phyloP scores from a whole-genome alignment of 2,329 filamentous ascomycete species.

The Rosellinia necatrix region DNA sequence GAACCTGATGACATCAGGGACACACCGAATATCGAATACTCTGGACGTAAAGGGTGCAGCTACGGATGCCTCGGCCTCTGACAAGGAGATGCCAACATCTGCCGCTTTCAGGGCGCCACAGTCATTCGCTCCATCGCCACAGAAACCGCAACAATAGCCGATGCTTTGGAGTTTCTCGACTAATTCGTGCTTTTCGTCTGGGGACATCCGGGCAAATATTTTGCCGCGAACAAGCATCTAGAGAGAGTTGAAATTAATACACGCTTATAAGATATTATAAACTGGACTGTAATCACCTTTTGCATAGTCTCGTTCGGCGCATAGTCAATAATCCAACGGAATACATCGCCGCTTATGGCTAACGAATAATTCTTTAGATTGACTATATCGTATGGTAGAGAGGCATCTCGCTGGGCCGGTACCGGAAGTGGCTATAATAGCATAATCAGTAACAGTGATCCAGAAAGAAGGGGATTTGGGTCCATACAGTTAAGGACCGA shows the following conservation, averaged over 20 bases:
- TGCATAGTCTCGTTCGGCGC: slow-evolving; percentile 79
- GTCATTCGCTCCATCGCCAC: slow-evolving; percentile 96
- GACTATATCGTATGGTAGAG: slow-evolving; percentile 81
- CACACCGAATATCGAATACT: slow-evolving; percentile 94
- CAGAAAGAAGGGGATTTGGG: neutral
- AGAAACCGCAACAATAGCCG: slow-evolving; percentile 94
- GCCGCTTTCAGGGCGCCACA: slow-evolving; percentile 96
- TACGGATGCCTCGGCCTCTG: slow-evolving; percentile 95
- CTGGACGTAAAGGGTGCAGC: slow-evolving; percentile 97
- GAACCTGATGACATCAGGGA: slow-evolving; percentile 85
- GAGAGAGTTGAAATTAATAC: slow-evolving; percentile 19
- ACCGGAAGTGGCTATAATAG: slow-evolving; percentile 67
- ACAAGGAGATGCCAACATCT: slow-evolving; percentile 95
- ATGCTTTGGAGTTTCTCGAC: slow-evolving; percentile 97
- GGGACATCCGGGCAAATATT: slow-evolving; percentile 97
- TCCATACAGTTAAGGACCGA: slow-evolving; percentile 69
- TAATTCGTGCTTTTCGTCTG: slow-evolving; percentile 96
- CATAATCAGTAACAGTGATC: slow-evolving; percentile 3
- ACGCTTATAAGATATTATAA: neutral
- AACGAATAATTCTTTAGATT: slow-evolving; percentile 85
- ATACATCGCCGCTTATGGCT: slow-evolving; percentile 90
- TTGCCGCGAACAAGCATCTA: slow-evolving; percentile 90
- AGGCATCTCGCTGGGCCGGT: slow-evolving; percentile 75
- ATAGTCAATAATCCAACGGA: slow-evolving; percentile 95
- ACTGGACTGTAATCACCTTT: slow-evolving; percentile 51